These are phyloP conservation scores for Euphorbia tirucalli DNA, from an alignment of 345 rosid genomes.

Conservation along the genomic window DNA sequence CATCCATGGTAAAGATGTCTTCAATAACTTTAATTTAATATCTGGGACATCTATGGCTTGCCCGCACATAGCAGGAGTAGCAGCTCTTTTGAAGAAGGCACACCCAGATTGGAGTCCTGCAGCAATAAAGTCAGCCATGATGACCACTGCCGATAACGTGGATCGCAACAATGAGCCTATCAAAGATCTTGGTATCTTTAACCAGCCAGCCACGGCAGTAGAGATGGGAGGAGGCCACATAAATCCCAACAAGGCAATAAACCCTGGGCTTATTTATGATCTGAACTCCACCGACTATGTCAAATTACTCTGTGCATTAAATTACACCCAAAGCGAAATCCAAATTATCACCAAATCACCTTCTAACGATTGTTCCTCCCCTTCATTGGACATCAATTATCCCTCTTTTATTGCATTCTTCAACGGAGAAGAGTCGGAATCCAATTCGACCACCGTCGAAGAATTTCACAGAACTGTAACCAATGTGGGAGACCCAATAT, in stretches of 20 bases:
- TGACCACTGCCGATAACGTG: constrained; percentile 42
- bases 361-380: constrained; percentile 32
- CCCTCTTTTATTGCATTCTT: constrained; percentile 55
- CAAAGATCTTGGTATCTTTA: constrained; percentile 21
- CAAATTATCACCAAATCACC: constrained; percentile 42
- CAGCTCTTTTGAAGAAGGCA: too few relatives aligned
- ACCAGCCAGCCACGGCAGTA: constrained; percentile 35
- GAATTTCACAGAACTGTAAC: constrained; percentile 55
- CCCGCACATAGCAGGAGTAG: constrained; percentile 54
- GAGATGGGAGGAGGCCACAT: constrained; percentile 60
- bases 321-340: constrained; percentile 44
- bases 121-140: constrained; percentile 55
- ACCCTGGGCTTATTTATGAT: constrained; percentile 57
- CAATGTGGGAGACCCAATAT: constrained; percentile 37
- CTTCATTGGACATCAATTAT: constrained; percentile 51
- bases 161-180: constrained; percentile 24
- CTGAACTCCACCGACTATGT: constrained; percentile 39
- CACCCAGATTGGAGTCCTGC: constrained; percentile 60
- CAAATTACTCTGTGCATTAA: constrained; percentile 45
- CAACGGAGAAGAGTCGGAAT: background rate
- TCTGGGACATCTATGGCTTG: constrained; percentile 62
- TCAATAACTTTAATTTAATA: constrained; percentile 34
- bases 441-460: background rate
- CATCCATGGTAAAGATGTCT: constrained; percentile 13
- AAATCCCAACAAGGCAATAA: constrained; percentile 50